Conservation (phyloP, 1,284 basidiomycete genomes). For the Tilletia indica region DNA sequence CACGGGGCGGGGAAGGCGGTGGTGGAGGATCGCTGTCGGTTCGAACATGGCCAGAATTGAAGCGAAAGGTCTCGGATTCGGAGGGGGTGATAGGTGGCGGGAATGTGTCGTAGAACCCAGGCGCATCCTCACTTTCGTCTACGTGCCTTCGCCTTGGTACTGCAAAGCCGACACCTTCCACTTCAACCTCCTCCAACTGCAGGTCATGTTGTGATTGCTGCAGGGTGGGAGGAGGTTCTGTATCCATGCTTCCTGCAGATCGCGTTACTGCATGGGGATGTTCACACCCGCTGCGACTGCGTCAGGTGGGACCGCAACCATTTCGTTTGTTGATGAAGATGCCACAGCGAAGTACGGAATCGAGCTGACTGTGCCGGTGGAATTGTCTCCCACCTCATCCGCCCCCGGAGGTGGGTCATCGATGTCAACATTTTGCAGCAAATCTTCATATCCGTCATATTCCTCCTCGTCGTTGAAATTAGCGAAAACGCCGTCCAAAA, state of each 20-base stretch:
- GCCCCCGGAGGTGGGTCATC: not conserved
- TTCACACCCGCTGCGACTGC: not conserved
- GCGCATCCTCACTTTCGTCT: not conserved
- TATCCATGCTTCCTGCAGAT: not conserved
- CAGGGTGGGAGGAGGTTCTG: constrained; percentile 39
- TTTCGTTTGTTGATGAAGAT: not conserved
- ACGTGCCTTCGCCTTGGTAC: constrained; percentile 25
- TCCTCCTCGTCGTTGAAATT: constrained; percentile 22
- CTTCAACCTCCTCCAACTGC: constrained; percentile 43
- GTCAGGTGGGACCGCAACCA: not conserved
- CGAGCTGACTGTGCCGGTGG: not conserved
- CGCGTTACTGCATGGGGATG: constrained; percentile 8
- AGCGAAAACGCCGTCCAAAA: constrained; percentile 13
- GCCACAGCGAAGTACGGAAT: not conserved
- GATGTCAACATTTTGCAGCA: constrained; percentile 18
- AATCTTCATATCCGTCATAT: constrained; percentile 32
- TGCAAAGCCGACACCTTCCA: constrained; percentile 47
- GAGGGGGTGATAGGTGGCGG: not conserved
- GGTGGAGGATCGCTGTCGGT: not conserved
- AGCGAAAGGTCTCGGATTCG: not conserved
- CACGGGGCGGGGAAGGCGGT: not conserved
- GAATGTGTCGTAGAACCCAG: constrained; percentile 10
- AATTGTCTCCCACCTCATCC: not conserved
- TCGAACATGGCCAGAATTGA: not conserved
- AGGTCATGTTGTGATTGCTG: constrained; percentile 41